Evolutionary conservation across 495 filamentous ascomycete genomes (phyloP), one percentile per base, ranked within the genome.

Genomic region (Aspergillus steynii): DNA sequence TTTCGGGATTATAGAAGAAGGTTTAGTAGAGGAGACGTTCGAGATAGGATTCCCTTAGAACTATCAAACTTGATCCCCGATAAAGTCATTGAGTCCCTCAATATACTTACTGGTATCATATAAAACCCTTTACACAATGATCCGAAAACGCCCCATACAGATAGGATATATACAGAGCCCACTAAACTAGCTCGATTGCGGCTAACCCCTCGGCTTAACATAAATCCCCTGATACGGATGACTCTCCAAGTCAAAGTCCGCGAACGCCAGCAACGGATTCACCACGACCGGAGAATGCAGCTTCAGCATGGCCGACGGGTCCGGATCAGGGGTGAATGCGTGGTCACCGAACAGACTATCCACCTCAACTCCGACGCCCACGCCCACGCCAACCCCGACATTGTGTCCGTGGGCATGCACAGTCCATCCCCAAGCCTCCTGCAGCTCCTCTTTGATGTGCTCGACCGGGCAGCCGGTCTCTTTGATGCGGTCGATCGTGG

Each of bases 391-490:
- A 12, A 42, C 37, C 9, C 42, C 31, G 10, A 29, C n/a, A 1
- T 50, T 28, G 4, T 50, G 56, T 25, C 52, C 62, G 61, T 72
- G 73, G 9, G 69, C 59, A 27, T 42, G 37, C 37, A 69, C 65
- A 53, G 77, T 78, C 91, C 91, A 93, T 29, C 88, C 85, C 95
- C 95, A 97, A 56, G 79, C 84, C 57, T 81, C 82, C 66, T 85
- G 89, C 45, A 99, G 80, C 42, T 88, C 86, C 8, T 82, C 79
- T 62, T 86, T 80, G 48, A 95, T 72, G 59, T 87, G 86, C 5
- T 83, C 84, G 29, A 93, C 76, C 50, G 81, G 84, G 91, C 91
- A 96, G 48, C 90, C 90, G 0, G 90, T 91, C 62, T 92, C 86
- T 56, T 83, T 84, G n/a, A 81, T 90, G 61, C 81, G 83, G 28